Evolutionary conservation across 2,329 filamentous ascomycete genomes (phyloP).

Genomic region (Trichothecium roseum): DNA sequence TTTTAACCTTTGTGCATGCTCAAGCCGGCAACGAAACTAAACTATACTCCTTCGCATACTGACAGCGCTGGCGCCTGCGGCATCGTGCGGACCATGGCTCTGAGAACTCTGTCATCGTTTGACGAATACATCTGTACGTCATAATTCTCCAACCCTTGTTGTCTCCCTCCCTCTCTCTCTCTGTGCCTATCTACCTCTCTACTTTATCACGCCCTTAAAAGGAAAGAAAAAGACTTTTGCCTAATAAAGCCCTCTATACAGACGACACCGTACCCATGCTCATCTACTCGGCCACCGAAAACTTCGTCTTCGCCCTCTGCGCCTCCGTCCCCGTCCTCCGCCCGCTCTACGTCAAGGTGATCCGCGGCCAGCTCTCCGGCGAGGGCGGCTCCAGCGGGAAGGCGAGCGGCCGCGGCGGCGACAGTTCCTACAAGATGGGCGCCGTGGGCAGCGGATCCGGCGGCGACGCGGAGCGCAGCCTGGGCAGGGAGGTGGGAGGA

Average conservation of each 20-base stretch:
- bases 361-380: slow-evolving; percentile 2
- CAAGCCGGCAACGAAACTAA: not conserved
- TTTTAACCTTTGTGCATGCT: not conserved
- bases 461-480: not conserved
- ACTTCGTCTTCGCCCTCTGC: slow-evolving; percentile 9
- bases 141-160: too few relatives aligned
- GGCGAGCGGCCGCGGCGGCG: not conserved
- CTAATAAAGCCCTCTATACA: not conserved
- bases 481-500: not conserved
- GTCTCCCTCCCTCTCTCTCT: too few relatives aligned
- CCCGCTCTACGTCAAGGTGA: slow-evolving; percentile 2
- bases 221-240: not conserved
- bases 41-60: not conserved
- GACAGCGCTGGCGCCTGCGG: slow-evolving; percentile 7
- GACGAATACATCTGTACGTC: slow-evolving; percentile 9
- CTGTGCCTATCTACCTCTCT: too few relatives aligned
- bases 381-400: slow-evolving; percentile 1
- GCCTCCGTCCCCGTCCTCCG: slow-evolving; percentile 9
- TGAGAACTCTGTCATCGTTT: slow-evolving; percentile 5
- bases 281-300: slow-evolving; percentile 11
- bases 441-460: not conserved
- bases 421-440: not conserved
- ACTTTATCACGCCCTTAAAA: too few relatives aligned
- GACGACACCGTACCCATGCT: slow-evolving; percentile 10
- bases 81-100: slow-evolving; percentile 6